A percentile compares a stretch with the other conserved stretches of the same genome.
These are phyloP conservation scores for Pseudovirgaria hyperparasitica DNA, from an alignment of 2,329 filamentous ascomycete species.

Conservation along the genomic window DNA sequence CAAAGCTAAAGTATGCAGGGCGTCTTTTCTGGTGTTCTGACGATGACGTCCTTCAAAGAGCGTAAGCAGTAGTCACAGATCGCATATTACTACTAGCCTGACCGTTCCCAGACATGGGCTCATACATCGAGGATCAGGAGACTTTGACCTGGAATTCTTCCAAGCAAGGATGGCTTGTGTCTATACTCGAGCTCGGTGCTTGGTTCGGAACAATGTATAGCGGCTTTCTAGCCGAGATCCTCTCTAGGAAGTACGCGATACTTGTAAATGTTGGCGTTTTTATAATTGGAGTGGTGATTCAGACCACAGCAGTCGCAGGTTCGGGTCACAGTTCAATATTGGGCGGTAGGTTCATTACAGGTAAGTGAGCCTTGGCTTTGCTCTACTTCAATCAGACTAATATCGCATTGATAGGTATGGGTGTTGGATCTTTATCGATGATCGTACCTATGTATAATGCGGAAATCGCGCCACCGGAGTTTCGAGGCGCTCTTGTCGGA, in stretches of 20 bases:
- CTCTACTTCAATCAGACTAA: constrained; percentile 1
- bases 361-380: constrained; percentile 9
- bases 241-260: constrained; percentile 58
- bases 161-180: constrained; percentile 36
- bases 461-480: constrained; percentile 42
- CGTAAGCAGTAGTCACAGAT: constrained; percentile 14
- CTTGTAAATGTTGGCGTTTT: constrained; percentile 55
- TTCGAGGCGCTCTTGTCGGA: constrained; percentile 53
- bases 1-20: no score
- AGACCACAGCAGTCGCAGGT: constrained; percentile 44
- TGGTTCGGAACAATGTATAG: constrained; percentile 63
- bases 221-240: constrained; percentile 56
- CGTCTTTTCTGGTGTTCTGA: constrained; percentile 58
- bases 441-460: constrained; percentile 45
- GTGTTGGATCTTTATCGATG: constrained; percentile 55
- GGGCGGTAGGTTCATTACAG: constrained; percentile 58
- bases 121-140: constrained; percentile 17
- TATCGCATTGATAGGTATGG: constrained; percentile 39
- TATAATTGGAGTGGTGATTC: constrained; percentile 56
- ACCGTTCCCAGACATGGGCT: constrained; percentile 26
- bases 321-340: constrained; percentile 49
- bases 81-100: constrained; percentile 1
- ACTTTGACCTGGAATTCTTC: constrained; percentile 20
- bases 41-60: constrained; percentile 33
- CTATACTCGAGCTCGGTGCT: constrained; percentile 64